Percentiles rank a stretch among this genome's conserved stretches.
Conservation (phyloP, 2,329 filamentous ascomycete genomes). For the Phialocephala sp. region DNA sequence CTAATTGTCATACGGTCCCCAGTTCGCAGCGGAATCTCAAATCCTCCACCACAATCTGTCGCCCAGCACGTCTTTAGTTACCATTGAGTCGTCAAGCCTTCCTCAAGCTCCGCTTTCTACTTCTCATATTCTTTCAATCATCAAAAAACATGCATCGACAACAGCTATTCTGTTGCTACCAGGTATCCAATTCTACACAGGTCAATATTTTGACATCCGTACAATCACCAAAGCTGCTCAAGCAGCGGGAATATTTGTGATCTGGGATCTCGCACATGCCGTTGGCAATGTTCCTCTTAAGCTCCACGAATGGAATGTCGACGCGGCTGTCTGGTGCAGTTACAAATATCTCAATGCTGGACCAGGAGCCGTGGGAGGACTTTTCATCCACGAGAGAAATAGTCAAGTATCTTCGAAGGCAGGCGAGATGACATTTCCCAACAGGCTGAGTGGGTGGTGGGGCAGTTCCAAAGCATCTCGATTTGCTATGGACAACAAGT, state of each 20-base stretch:
- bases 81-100: constrained; percentile 62
- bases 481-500: constrained; percentile 79
- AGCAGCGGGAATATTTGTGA: constrained; percentile 68
- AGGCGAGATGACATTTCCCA: constrained; percentile 47
- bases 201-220: constrained; percentile 76
- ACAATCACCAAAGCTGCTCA: constrained; percentile 75
- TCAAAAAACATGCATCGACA: constrained; percentile 67
- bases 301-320: constrained; percentile 79
- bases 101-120: constrained; percentile 64
- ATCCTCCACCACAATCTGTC: constrained; percentile 70
- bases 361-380: constrained; percentile 73
- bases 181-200: constrained; percentile 82
- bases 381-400: constrained; percentile 71
- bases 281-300: constrained; percentile 75
- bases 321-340: constrained; percentile 79
- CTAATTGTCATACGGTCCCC: constrained; percentile 32
- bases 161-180: constrained; percentile 77
- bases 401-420: constrained; percentile 28
- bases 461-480: constrained; percentile 71
- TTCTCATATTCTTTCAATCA: constrained; percentile 68
- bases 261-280: constrained; percentile 83
- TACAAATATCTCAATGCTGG: constrained; percentile 86
- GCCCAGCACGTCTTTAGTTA: constrained; percentile 69
- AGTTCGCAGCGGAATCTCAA: constrained; percentile 81
- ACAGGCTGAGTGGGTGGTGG: constrained; percentile 81